phyloP scores from a whole-genome alignment of 164 flowering plant species.

The Nelumbo lutea region DNA sequence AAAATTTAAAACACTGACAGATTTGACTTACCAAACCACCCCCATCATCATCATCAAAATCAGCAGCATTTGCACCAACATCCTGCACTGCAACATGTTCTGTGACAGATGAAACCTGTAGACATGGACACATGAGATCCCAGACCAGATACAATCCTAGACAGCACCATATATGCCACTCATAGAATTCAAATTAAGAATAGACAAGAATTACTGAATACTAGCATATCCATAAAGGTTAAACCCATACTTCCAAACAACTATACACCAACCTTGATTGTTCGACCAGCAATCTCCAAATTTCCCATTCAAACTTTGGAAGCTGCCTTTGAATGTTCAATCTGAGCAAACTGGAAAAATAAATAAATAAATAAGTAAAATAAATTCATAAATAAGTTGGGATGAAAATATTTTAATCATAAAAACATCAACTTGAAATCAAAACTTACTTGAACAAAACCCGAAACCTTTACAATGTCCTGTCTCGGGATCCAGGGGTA shows the following conservation, averaged over 20 bases:
- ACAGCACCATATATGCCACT: not conserved
- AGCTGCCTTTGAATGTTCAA: slow-evolving; percentile 92
- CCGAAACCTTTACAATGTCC: slow-evolving; percentile 11
- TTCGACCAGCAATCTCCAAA: slow-evolving; percentile 90
- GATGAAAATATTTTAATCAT: not conserved
- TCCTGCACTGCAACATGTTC: slow-evolving; percentile 78
- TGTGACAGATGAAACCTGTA: slow-evolving; percentile 86
- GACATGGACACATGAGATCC: not conserved
- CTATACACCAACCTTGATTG: slow-evolving; percentile 63
- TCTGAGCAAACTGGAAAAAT: slow-evolving; percentile 64
- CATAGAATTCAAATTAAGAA: not conserved
- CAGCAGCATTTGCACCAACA: slow-evolving; percentile 54
- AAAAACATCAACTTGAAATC: too few species aligned
- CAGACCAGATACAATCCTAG: too few species aligned
- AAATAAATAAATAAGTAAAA: not conserved
- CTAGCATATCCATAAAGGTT: not conserved
- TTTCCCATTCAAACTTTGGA: slow-evolving; percentile 82
- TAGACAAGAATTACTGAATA: not conserved
- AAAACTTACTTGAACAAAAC: not conserved
- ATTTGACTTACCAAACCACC: slow-evolving; percentile 83
- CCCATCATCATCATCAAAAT: slow-evolving; percentile 96
- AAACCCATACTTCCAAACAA: slow-evolving; percentile 1
- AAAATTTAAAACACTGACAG: not conserved
- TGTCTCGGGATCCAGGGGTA: slow-evolving; percentile 3
- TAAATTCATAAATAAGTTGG: too few species aligned